phyloP scores from a whole-genome alignment of 2,329 filamentous ascomycete species.

The Fusarium bulbicola region DNA sequence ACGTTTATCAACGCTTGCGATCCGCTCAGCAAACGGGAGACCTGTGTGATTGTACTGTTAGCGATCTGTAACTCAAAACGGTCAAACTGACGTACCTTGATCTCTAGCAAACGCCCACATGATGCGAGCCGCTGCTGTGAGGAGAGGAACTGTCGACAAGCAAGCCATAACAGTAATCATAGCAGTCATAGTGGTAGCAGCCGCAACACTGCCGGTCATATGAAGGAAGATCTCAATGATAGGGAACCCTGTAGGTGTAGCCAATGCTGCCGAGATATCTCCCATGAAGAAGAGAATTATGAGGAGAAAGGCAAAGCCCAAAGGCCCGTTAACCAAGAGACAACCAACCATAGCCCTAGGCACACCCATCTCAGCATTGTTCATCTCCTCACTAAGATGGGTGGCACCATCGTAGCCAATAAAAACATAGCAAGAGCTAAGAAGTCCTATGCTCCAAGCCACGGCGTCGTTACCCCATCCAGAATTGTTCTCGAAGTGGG shows the following conservation, averaged over 20 bases:
- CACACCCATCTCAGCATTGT: slow-evolving; percentile 16
- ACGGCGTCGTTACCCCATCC: slow-evolving; percentile 23
- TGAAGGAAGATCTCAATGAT: slow-evolving; percentile 29
- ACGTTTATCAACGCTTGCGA: slow-evolving; percentile 14
- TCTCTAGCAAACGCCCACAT: slow-evolving; percentile 38
- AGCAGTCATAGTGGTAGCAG: neutral
- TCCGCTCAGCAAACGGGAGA: slow-evolving; percentile 19
- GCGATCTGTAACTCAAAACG: rapidly evolving
- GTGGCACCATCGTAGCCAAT: slow-evolving; percentile 32
- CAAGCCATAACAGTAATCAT: slow-evolving; percentile 18
- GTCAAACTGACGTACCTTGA: neutral
- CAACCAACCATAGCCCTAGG: slow-evolving; percentile 23
- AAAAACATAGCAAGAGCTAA: slow-evolving; percentile 32
- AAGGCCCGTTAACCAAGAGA: slow-evolving; percentile 17
- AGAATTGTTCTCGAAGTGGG: slow-evolving; percentile 26
- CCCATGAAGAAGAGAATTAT: slow-evolving; percentile 29
- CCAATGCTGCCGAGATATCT: slow-evolving; percentile 2
- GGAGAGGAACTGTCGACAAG: slow-evolving; percentile 19
- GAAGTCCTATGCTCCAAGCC: slow-evolving; percentile 33
- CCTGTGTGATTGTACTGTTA: neutral
- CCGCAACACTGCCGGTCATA: neutral
- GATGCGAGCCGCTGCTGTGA: slow-evolving; percentile 22
- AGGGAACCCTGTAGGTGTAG: slow-evolving; percentile 21
- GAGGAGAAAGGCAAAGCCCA: slow-evolving; percentile 23
- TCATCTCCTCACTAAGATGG: slow-evolving; percentile 34